phyloP scores from a whole-genome alignment of 306 rosid species.

The Prunus persica region Prunus_persica_NCBIv2 NC_034012.1:4586001-4586500 shows the following conservation, averaged over 20 bases:
- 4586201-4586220: constrained; percentile 11
- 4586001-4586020: constrained; percentile 43
- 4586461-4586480: neutral
- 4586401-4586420: neutral
- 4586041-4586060: neutral
- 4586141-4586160: constrained; percentile 10
- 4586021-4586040: constrained; percentile 14
- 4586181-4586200: constrained; percentile 12
- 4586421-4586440: neutral
- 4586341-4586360: neutral
- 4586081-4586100: constrained; percentile 9
- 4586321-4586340: neutral
- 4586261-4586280: constrained; percentile 6
- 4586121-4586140: constrained; percentile 22
- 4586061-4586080: neutral
- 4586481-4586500: neutral
- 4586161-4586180: constrained; percentile 4
- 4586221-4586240: constrained; percentile 15
- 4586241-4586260: constrained; percentile 19
- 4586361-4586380: neutral
- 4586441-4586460: neutral
- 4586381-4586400: neutral
- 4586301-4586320: neutral
- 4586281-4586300: neutral
- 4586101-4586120: neutral